Percentiles rank a stretch among this genome's conserved stretches.
Evolutionary conservation across 2,329 filamentous ascomycete genomes (phyloP).

Genomic region (Fusarium setosum): DNA sequence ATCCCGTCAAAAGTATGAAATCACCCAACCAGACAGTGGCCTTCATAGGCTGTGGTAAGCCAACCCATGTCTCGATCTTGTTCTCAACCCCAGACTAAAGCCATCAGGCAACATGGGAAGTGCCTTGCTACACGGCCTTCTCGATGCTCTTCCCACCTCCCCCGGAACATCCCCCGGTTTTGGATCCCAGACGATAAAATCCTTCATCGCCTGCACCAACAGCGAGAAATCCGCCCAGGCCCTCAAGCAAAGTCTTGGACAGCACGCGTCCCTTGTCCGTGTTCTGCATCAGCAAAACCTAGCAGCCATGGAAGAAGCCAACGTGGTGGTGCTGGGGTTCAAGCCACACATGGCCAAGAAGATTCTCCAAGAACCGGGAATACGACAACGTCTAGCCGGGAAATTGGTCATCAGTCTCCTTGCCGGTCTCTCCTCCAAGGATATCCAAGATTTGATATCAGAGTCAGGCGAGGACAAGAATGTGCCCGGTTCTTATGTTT

Average conservation of each 20-base stretch:
- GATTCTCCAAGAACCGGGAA: neutral
- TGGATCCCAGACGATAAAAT: too few relatives aligned
- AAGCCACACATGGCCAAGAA: constrained; percentile 19
- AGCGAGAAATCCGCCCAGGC: too few relatives aligned
- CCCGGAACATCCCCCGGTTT: neutral
- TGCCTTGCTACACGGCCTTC: constrained; percentile 7
- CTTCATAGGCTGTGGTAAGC: too few relatives aligned
- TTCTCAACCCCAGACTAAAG: neutral
- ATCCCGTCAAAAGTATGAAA: too few relatives aligned
- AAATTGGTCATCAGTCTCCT: constrained; percentile 15
- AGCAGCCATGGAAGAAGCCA: too few relatives aligned
- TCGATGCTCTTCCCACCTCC: constrained; percentile 6
- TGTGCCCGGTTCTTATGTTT: neutral
- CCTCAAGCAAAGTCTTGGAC: too few relatives aligned
- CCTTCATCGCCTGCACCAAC: too few relatives aligned
- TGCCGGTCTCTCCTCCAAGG: neutral
- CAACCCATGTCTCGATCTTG: too few relatives aligned
- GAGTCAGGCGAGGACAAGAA: too few relatives aligned
- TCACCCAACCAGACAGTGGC: too few relatives aligned
- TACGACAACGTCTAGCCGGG: neutral
- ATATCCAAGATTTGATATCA: neutral
- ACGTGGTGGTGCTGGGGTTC: constrained; percentile 6
- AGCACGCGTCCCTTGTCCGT: too few relatives aligned
- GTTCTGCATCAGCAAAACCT: too few relatives aligned
- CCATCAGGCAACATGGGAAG: constrained; percentile 8